phyloP scores from a whole-genome alignment of 2,329 filamentous ascomycete species.

The Aureobasidium sp. region DNA sequence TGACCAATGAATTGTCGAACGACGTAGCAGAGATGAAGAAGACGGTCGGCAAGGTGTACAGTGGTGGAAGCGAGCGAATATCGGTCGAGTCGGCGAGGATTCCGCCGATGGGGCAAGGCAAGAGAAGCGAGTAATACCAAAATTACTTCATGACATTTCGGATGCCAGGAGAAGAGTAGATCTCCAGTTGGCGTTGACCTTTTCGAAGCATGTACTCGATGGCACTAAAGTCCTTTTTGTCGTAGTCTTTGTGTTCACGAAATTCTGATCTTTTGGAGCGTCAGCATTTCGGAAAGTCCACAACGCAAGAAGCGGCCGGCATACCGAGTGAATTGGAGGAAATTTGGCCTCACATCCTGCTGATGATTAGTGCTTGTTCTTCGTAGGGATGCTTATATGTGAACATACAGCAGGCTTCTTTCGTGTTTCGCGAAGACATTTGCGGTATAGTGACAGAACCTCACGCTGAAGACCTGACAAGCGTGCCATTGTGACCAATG shows the following conservation, averaged over 20 bases:
- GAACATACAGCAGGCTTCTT: conserved; percentile 66
- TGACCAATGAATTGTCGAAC: background rate
- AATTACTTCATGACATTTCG: conserved; percentile 53
- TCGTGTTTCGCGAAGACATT: conserved; percentile 72
- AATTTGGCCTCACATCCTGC: conserved; percentile 24
- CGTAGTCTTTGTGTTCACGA: conserved; percentile 55
- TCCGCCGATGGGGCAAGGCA: background rate
- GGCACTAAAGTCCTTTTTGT: conserved; percentile 78
- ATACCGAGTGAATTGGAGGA: conserved; percentile 26
- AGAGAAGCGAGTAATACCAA: background rate
- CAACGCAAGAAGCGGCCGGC: background rate
- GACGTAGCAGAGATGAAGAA: background rate
- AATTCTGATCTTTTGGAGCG: conserved; percentile 62
- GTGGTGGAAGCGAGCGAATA: background rate
- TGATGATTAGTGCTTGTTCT: background rate
- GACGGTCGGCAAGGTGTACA: background rate
- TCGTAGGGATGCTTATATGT: background rate
- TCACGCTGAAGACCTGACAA: conserved; percentile 87
- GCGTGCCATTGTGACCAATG: conserved; percentile 33
- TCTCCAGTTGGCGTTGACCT: conserved; percentile 72
- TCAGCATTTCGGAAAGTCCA: background rate
- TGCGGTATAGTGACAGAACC: conserved; percentile 77
- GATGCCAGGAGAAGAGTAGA: conserved; percentile 72
- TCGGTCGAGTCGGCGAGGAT: background rate
- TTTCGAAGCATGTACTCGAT: conserved; percentile 82